Percentiles rank a stretch among this genome's conserved stretches.
phyloP scores from a whole-genome alignment of 2,329 filamentous ascomycete genomes.

The Ophiocordyceps camponoti-rufipedis region DNA sequence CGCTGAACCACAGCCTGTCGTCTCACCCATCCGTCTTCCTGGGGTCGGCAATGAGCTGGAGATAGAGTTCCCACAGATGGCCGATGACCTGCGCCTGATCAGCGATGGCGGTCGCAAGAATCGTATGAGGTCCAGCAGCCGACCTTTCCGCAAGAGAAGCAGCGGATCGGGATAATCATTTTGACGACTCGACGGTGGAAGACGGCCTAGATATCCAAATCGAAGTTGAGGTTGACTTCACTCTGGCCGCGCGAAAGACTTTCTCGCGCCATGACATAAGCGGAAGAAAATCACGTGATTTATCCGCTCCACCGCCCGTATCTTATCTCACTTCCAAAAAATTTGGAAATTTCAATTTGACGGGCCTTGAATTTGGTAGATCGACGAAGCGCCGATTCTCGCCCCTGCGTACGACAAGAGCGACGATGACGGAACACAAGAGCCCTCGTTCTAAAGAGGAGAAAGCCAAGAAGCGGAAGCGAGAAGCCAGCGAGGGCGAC shows the following conservation, averaged over 20 bases:
- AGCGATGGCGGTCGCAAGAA: constrained; percentile 9
- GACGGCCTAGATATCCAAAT: neutral
- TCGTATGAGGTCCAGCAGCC: constrained; percentile 4
- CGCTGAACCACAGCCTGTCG: neutral
- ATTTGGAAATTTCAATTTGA: constrained; percentile 12
- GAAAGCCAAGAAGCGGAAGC: constrained; percentile 27
- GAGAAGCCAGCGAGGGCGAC: constrained; percentile 22
- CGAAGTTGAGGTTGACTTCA: neutral
- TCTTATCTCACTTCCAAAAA: constrained; percentile 15
- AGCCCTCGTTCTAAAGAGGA: constrained; percentile 15
- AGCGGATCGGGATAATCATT: constrained; percentile 98
- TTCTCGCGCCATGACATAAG: neutral
- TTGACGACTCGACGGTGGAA: constrained; percentile 15
- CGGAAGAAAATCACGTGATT: constrained; percentile 9
- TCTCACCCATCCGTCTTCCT: constrained; percentile 51
- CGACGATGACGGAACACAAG: constrained; percentile 17
- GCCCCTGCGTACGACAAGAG: neutral
- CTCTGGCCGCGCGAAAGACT: neutral
- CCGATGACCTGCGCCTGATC: constrained; percentile 58
- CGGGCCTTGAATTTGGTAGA: neutral
- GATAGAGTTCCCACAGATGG: constrained; percentile 93
- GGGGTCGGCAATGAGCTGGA: constrained; percentile 64
- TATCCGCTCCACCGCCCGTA: constrained; percentile 11
- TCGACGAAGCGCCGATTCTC: neutral
- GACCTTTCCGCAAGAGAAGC: constrained; percentile 98